phyloP scores from a whole-genome alignment of 306 rosid species.

The Casuarina cunninghamiana region DNA sequence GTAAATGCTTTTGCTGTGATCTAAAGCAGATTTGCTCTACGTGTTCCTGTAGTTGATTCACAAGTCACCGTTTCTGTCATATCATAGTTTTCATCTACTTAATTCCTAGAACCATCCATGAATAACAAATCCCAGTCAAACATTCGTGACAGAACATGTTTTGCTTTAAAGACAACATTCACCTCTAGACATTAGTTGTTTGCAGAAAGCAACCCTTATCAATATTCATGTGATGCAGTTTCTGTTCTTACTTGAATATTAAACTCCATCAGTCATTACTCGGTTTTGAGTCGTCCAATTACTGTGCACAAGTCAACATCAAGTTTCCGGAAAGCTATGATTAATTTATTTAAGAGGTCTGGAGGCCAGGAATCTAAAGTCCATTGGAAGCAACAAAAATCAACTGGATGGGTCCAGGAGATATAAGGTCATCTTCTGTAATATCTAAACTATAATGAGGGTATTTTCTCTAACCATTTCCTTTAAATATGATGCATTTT shows the following conservation, averaged over 20 bases:
- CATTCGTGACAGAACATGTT: background rate
- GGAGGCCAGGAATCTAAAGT: constrained; percentile 14
- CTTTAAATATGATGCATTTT: constrained; percentile 37
- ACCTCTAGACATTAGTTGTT: background rate
- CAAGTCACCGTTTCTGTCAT: background rate
- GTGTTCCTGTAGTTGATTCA: no score
- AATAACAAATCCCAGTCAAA: background rate
- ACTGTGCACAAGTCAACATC: background rate
- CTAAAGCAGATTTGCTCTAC: background rate
- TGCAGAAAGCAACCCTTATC: background rate
- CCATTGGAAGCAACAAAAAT: constrained; percentile 11
- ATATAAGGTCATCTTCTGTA: constrained; percentile 40
- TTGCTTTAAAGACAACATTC: no score
- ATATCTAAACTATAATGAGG: constrained; percentile 32
- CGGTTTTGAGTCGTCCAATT: constrained; percentile 2
- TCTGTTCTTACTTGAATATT: background rate
- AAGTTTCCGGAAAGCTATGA: background rate
- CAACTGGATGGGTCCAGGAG: constrained; percentile 21
- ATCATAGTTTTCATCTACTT: background rate
- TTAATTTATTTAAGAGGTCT: background rate
- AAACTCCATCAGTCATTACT: background rate
- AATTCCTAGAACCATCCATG: background rate
- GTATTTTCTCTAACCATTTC: constrained; percentile 25
- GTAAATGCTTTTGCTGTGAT: background rate
- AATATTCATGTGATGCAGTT: background rate